These are phyloP conservation scores for Leccinum subtestaceum DNA, from an alignment of 768 basidiomycete genomes.

Conservation along the genomic window DNA sequence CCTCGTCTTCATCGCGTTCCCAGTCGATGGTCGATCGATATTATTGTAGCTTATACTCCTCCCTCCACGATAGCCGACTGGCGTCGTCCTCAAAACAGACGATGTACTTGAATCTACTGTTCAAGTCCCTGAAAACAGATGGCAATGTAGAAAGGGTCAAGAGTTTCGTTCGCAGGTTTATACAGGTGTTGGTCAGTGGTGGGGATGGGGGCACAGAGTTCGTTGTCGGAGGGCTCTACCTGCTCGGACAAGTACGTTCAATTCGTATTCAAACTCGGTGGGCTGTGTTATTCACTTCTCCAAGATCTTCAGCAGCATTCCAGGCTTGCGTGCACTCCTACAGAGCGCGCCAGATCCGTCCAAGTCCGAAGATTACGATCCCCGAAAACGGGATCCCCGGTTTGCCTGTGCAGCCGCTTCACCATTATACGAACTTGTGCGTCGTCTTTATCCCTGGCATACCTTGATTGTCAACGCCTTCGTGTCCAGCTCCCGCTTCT, in stretches of 20 bases:
- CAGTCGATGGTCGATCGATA: constrained; percentile 61
- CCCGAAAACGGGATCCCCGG: constrained; percentile 85
- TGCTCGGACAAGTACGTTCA: constrained; percentile 78
- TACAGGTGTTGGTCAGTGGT: constrained; percentile 73
- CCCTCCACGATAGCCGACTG: constrained; percentile 79
- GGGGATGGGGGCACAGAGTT: constrained; percentile 81
- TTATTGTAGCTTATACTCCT: constrained; percentile 86
- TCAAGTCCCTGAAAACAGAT: constrained; percentile 83
- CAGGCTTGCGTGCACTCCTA: constrained; percentile 47
- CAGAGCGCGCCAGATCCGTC: constrained; percentile 31
- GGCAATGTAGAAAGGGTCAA: constrained; percentile 57
- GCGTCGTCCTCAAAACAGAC: constrained; percentile 87
- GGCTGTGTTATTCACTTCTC: neutral
- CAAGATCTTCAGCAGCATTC: constrained; percentile 51
- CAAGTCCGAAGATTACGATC: constrained; percentile 60
- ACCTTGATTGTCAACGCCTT: neutral
- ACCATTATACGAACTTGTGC: constrained; percentile 88
- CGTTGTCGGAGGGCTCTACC: constrained; percentile 80
- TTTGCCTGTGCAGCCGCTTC: constrained; percentile 77
- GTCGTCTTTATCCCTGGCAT: constrained; percentile 24
- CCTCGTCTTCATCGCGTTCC: constrained; percentile 37
- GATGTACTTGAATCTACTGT: constrained; percentile 92
- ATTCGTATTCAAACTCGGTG: neutral
- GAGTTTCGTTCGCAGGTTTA: constrained; percentile 78
- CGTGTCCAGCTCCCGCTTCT: constrained; percentile 67